phyloP scores from a whole-genome alignment of 192 early-diverging fungal genomes.

The Mortierella claussenii region DNA sequence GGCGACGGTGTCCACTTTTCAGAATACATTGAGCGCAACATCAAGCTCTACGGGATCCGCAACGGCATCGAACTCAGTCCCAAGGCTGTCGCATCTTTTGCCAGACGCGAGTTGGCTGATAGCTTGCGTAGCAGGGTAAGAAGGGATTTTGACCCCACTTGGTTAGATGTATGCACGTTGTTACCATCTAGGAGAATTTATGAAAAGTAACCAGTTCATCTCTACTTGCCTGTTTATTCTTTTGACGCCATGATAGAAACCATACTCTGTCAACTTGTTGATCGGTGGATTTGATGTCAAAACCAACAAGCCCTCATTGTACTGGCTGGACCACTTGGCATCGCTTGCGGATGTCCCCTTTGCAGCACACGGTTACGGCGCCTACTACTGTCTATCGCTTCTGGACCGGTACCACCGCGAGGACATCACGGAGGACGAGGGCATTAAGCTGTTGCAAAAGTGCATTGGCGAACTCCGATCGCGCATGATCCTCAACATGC shows the following conservation, averaged over 20 bases:
- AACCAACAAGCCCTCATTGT: constrained; percentile 77
- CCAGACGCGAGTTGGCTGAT: constrained; percentile 86
- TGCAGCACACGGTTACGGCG: constrained; percentile 91
- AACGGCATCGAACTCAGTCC: constrained; percentile 87
- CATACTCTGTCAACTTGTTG: constrained; percentile 91
- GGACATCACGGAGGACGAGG: constrained; percentile 87
- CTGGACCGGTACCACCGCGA: constrained; percentile 92
- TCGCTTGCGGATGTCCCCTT: constrained; percentile 81
- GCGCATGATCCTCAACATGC: constrained; percentile 87
- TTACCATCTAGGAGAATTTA: background rate
- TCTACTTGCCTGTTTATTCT: background rate
- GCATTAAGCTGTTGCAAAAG: constrained; percentile 81
- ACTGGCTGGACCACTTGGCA: constrained; percentile 94
- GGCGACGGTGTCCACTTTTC: constrained; percentile 95
- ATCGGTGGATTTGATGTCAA: constrained; percentile 87
- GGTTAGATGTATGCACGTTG: background rate
- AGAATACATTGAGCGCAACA: constrained; percentile 95
- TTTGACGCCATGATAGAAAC: constrained; percentile 62
- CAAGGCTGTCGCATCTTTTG: constrained; percentile 82
- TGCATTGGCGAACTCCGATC: constrained; percentile 86
- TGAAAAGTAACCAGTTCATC: too few relatives aligned
- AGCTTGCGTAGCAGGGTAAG: constrained; percentile 82
- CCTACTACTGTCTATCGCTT: constrained; percentile 90
- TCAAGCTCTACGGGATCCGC: constrained; percentile 88
- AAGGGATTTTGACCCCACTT: background rate